Conservation (phyloP, 495 filamentous ascomycete genomes). For the Amorphotheca resinae region DNA sequence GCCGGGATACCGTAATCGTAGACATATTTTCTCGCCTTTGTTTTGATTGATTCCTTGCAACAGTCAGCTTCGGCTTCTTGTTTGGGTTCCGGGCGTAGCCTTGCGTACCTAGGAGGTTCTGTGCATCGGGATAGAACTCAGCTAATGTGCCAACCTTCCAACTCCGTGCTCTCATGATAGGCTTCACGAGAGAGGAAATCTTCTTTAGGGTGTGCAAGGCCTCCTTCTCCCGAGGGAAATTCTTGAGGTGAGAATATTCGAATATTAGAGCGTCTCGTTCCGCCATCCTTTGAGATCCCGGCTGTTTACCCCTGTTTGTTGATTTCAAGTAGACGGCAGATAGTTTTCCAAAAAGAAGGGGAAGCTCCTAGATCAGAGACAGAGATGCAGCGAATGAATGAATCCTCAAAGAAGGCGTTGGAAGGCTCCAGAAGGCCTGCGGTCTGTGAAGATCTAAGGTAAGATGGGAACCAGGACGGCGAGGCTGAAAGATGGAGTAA, state of each 20-base stretch:
- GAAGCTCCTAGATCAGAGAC: no score
- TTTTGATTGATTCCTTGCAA: conserved; percentile 60
- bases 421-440: no score
- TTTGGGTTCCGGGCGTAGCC: conserved; percentile 1
- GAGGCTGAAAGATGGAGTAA: no score
- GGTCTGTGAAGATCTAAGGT: no score
- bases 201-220: conserved; percentile 75
- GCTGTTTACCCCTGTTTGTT: no score
- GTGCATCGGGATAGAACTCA: conserved; percentile 72
- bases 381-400: no score
- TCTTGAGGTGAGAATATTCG: conserved; percentile 67
- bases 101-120: conserved; percentile 54
- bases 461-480: no score
- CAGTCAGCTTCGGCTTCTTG: conserved; percentile 4
- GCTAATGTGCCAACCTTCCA: conserved; percentile 73
- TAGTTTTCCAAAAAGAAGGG: no score
- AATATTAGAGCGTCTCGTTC: conserved; percentile 58
- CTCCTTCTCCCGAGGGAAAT: conserved; percentile 59
- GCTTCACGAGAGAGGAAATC: conserved; percentile 83
- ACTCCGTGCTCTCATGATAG: conserved; percentile 76
- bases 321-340: no score
- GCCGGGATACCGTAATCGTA: conserved; percentile 67
- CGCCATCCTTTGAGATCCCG: no score
- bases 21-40: conserved; percentile 61
- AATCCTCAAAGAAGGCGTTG: no score